Conservation (phyloP, 225 moss, liverwort and hornwort species). For the Lunularia cruciata region DNA sequence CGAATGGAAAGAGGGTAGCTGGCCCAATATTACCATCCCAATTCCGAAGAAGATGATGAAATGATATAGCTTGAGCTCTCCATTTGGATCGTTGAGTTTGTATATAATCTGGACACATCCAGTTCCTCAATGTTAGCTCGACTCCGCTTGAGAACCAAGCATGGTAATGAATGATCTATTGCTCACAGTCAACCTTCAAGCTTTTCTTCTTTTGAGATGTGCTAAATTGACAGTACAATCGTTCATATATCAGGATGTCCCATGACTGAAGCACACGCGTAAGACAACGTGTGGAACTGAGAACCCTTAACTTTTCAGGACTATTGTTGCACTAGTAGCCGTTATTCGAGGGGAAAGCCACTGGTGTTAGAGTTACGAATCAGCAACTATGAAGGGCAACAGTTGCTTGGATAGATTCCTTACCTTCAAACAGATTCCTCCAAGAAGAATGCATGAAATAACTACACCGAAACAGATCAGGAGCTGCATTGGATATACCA, state of each 20-base stretch:
- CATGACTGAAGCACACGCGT: no score
- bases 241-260: no score
- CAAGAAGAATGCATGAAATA: conserved; percentile 8
- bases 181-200: neutral
- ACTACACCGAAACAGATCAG: conserved; percentile 19
- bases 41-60: conserved; percentile 15
- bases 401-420: neutral
- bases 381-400: no score
- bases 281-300: no score
- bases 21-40: conserved; percentile 9
- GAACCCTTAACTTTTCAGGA: no score
- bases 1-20: conserved; percentile 27
- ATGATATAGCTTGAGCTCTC: conserved; percentile 17
- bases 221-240: no score
- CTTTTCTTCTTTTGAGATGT: no score
- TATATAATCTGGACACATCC: conserved; percentile 16
- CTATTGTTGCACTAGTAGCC: no score
- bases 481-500: conserved; percentile 14
- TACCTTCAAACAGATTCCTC: conserved; percentile 27
- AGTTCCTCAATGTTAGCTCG: no score
- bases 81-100: neutral
- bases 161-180: neutral
- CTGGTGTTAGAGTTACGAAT: no score
- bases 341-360: no score
- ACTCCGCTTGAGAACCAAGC: no score